Base-by-base conservation (phyloP, 140 eudicot genomes). In the Bidens hawaiensis region DNA sequence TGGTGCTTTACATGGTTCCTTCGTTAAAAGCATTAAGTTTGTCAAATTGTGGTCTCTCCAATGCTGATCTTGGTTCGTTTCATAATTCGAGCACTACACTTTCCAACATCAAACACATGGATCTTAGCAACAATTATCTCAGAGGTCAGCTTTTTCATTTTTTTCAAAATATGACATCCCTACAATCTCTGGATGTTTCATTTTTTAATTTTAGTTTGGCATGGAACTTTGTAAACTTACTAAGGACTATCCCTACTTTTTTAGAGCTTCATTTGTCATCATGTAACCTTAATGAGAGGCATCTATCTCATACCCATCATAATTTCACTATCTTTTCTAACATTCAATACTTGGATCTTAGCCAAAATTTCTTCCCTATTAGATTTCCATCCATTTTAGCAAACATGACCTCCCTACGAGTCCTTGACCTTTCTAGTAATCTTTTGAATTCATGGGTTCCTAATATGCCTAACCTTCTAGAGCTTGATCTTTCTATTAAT, bases 1-100 rank as follows among this genome's bases (percentile, higher is more conserved):
- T 21, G 51, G n/a, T 40, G 10, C 9, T 60, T 38, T 23, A 60
- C 66, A 38, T 60, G 34, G 23, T 60, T 22, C 66, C 66, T 12
- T 60, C 14, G 1, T 60, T 60, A 38, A 12, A 36, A 22, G 15
- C 5, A 8, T 7, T 60, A 36, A 6, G 51, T 2, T 60, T 60
- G 50, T 4, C 7, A n/a, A 0, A 1, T 1, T 30, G 63, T 57
- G 3, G 9, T 7, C 43, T 57, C 17, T 16, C 15, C 1, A 18
- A 2, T 57, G 5, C 2, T 1, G 2, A 26, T 26, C 22, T 25
- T 14, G 23, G 43, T 17, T 10, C 26, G 0, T n/a, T 25, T 31
- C 16, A 13, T 56, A 56, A 56, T 56, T 56, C 25, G 4, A 31
- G 46, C 22, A 57, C 13, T n/a, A n/a, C 26, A 8, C 43, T 57